Conservation (phyloP, 352 stramenopile genomes). For the Plasmopara viticola region DNA sequence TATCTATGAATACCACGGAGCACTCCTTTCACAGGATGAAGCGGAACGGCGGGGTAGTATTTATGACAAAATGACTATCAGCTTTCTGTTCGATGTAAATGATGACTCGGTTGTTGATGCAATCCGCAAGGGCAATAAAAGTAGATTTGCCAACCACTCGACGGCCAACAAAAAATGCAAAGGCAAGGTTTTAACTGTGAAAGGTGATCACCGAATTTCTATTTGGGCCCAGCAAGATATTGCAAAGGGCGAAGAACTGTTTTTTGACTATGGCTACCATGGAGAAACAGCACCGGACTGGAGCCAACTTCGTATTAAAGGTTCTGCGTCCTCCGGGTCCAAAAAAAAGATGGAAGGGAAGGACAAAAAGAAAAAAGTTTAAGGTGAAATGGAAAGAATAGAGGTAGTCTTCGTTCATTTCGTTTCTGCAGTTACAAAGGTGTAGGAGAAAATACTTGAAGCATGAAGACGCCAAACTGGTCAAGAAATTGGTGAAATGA, state of each 20-base stretch:
- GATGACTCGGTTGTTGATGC: slow-evolving; percentile 88
- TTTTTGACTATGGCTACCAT: slow-evolving; percentile 68
- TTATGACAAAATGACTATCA: slow-evolving; percentile 82
- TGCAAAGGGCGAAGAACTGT: slow-evolving; percentile 62
- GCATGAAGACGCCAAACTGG: too few relatives aligned
- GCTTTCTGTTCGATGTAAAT: slow-evolving; percentile 90
- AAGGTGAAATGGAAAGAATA: slow-evolving; percentile 5
- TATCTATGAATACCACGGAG: slow-evolving; percentile 65
- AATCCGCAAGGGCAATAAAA: slow-evolving; percentile 90
- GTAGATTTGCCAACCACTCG: slow-evolving; percentile 85
- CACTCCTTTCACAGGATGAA: slow-evolving; percentile 62
- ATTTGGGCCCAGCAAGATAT: slow-evolving; percentile 90
- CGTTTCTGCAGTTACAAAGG: too few relatives aligned
- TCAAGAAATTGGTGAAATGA: too few relatives aligned
- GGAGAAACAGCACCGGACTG: slow-evolving; percentile 55
- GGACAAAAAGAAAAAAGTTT: slow-evolving; percentile 20
- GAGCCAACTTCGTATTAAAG: slow-evolving; percentile 54
- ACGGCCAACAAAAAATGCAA: slow-evolving; percentile 66
- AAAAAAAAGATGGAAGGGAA: not conserved
- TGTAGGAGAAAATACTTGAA: too few relatives aligned
- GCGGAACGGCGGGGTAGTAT: slow-evolving; percentile 69
- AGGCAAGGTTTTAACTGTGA: slow-evolving; percentile 72
- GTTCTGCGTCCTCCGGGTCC: slow-evolving; percentile 3
- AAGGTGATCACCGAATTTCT: slow-evolving; percentile 85
- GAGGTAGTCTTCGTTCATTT: too few relatives aligned